Conservation (phyloP, 257 asterid species). For the Fraxinus anomala region DNA sequence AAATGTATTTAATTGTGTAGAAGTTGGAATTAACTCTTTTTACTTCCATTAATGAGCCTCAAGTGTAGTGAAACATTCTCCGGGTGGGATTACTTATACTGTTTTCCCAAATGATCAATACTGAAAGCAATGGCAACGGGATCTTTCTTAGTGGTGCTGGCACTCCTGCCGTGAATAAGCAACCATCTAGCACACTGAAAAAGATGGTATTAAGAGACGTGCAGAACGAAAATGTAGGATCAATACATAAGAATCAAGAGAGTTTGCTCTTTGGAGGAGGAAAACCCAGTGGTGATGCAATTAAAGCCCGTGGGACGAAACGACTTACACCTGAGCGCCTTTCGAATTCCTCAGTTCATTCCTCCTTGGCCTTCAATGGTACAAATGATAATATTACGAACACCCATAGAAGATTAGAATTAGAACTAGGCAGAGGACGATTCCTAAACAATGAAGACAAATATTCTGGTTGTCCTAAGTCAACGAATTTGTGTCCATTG, state of each 20-base stretch:
- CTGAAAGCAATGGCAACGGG: slow-evolving; percentile 44
- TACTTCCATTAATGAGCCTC: slow-evolving; percentile 26
- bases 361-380: slow-evolving; percentile 49
- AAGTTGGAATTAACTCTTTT: slow-evolving; percentile 13
- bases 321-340: slow-evolving; percentile 81
- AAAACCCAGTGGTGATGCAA: slow-evolving; percentile 50
- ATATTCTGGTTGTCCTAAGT: slow-evolving; percentile 44
- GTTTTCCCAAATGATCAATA: slow-evolving; percentile 53
- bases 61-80: slow-evolving; percentile 14
- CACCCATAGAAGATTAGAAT: slow-evolving; percentile 81
- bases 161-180: slow-evolving; percentile 56
- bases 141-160: slow-evolving; percentile 37
- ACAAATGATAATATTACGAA: slow-evolving; percentile 74
- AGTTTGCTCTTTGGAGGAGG: slow-evolving; percentile 43
- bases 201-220: slow-evolving; percentile 85
- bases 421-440: slow-evolving; percentile 82
- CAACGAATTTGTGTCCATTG: slow-evolving; percentile 40
- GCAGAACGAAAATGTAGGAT: slow-evolving; percentile 66
- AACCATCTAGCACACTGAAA: slow-evolving; percentile 39
- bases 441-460: slow-evolving; percentile 54
- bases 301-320: slow-evolving; percentile 71
- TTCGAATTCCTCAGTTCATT: slow-evolving; percentile 50
- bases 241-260: slow-evolving; percentile 49
- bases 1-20: slow-evolving; percentile 10
- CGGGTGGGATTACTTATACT: background rate